Conservation (phyloP, 2,329 filamentous ascomycete species). For the Phialocephala subalpina region DNA sequence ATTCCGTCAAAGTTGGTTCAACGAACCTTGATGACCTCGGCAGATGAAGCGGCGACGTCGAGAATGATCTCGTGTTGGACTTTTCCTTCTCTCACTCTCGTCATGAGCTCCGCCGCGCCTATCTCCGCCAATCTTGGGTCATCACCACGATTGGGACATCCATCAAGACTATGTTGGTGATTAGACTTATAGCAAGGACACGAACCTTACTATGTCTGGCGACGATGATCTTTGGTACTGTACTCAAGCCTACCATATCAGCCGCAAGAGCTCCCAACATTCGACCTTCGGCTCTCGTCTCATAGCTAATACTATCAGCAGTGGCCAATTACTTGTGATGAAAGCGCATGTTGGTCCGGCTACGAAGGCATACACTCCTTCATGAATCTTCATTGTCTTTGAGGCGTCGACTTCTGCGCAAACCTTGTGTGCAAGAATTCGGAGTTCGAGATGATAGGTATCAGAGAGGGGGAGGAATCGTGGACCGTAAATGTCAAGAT, state of each 20-base stretch:
- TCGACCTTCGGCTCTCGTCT: slow-evolving; percentile 70
- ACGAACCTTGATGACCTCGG: slow-evolving; percentile 52
- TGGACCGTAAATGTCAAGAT: slow-evolving; percentile 26
- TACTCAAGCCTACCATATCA: slow-evolving; percentile 77
- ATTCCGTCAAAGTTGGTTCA: neutral
- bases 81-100: slow-evolving; percentile 63
- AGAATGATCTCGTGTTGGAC: slow-evolving; percentile 72
- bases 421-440: slow-evolving; percentile 28
- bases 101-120: slow-evolving; percentile 57
- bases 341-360: slow-evolving; percentile 29
- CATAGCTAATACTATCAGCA: slow-evolving; percentile 51
- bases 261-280: slow-evolving; percentile 67
- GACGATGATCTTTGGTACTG: slow-evolving; percentile 72
- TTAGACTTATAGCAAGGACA: slow-evolving; percentile 70
- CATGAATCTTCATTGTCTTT: slow-evolving; percentile 24
- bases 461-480: slow-evolving; percentile 34
- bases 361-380: slow-evolving; percentile 34
- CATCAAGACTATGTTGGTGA: slow-evolving; percentile 70
- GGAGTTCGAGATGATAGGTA: slow-evolving; percentile 34
- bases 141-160: slow-evolving; percentile 66
- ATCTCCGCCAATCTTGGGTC: slow-evolving; percentile 59
- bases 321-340: neutral
- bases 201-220: slow-evolving; percentile 69
- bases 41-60: slow-evolving; percentile 65
- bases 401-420: slow-evolving; percentile 21